Evolutionary conservation across 192 early-diverging fungal species (phyloP), one percentile per base, ranked within the genome.

Genomic region (Pilaira anomala): DNA sequence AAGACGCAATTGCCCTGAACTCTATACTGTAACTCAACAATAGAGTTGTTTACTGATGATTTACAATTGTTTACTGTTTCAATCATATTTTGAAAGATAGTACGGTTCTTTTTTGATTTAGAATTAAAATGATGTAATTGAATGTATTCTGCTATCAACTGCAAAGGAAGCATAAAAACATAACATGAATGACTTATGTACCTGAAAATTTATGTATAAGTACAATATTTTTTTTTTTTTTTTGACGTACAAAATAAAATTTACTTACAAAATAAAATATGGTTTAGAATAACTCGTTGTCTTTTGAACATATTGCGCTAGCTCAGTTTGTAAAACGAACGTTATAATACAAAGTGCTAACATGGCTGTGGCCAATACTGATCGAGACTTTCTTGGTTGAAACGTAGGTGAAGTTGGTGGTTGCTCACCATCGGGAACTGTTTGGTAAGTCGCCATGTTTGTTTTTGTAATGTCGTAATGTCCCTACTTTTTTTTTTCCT

Each of bases 211-310:
- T 22, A 6, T 6, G 22, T 72, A 39, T 21, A 18, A 18, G 45
- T 46, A 16, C 2, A 13, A 2, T 4, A 29, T 42, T n/a, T 21
- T 21, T 36, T 28, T 55, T 21, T 21, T 53, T 69, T 54, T 69
- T 57, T 63, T 69, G 6, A 73, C 57, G 25, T 49, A 46, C 0
- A 63, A 40, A 25, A 79, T n/a, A n/a, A n/a, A n/a, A n/a, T n/a
- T n/a, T n/a, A n/a, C 76, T 58, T 80, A 83, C 62, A 87, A 62
- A 41, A 87, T 76, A 62, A 87, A 81, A 63, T 83, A 84, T n/a
- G 85, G 85, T 62, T 87, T 87, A 4, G 74, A 70, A 25, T 75
- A 87, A 13, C 78, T 72, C 46, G 75, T 78, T 1, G 71, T 75
- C 40, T 71, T 76, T 48, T 87, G 83, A 8, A 87, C 82, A 55